Evolutionary conservation across 208 protist species (phyloP).

Genomic region (Porcisia hertigi): DNA sequence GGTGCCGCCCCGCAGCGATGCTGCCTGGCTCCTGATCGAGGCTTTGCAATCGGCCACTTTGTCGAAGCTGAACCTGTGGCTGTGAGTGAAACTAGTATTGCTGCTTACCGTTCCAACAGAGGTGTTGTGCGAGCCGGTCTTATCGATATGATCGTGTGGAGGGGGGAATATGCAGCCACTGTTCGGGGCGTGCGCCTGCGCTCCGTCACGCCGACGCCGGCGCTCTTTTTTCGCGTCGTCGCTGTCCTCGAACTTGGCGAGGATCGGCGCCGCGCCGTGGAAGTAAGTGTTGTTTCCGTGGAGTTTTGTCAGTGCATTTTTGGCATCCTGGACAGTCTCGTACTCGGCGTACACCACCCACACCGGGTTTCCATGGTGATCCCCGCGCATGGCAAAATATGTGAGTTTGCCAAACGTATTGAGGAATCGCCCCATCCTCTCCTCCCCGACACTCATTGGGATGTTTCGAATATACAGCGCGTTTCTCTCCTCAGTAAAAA

Average conservation of each 20-base stretch:
- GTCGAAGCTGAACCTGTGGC: constrained; percentile 2
- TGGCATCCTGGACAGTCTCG: constrained; percentile 58
- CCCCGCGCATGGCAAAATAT: constrained; percentile 79
- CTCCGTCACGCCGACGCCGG: constrained; percentile 55
- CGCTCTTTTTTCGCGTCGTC: constrained; percentile 73
- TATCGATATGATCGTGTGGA: constrained; percentile 27
- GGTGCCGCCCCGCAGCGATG: not conserved
- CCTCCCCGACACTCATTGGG: constrained; percentile 52
- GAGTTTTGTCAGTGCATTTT: constrained; percentile 58
- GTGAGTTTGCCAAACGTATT: constrained; percentile 58
- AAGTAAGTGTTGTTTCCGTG: constrained; percentile 78
- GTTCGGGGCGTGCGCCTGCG: constrained; percentile 30
- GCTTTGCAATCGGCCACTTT: not conserved
- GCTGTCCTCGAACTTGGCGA: constrained; percentile 81
- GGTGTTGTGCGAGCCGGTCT: constrained; percentile 9
- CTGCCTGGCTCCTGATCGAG: not conserved
- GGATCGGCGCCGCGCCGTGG: constrained; percentile 47
- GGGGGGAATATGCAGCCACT: constrained; percentile 52
- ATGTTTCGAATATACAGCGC: constrained; percentile 88
- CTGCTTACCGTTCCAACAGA: constrained; percentile 13
- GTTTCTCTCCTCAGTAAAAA: constrained; percentile 45
- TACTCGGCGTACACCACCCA: constrained; percentile 87
- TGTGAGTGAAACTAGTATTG: constrained; percentile 8
- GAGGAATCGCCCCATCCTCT: constrained; percentile 65
- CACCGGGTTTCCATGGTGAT: constrained; percentile 79